phyloP scores from a whole-genome alignment of 2,329 filamentous ascomycete species.

The Scorias spongiosa region DNA sequence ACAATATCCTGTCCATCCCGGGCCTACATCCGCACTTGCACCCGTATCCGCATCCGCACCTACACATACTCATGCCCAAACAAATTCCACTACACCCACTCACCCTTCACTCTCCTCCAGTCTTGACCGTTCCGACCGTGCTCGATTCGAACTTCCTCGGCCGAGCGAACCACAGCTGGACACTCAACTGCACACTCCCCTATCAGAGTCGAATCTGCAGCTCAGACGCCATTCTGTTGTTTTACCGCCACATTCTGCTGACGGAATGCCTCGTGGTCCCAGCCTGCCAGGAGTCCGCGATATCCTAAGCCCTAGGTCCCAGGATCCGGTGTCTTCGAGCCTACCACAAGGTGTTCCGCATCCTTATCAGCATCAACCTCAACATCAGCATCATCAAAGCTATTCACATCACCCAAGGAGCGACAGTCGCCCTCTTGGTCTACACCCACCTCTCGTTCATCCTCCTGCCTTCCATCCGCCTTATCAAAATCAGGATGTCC shows the following conservation, averaged over 20 bases:
- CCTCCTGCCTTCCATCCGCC: slow-evolving; percentile 4
- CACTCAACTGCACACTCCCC: not conserved
- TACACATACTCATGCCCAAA: not conserved
- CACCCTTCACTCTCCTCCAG: too few relatives aligned
- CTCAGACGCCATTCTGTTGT: not conserved
- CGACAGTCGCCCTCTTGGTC: slow-evolving; percentile 8
- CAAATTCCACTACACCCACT: not conserved
- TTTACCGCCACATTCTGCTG: not conserved
- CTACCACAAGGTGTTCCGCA: slow-evolving; percentile 7
- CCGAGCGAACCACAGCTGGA: not conserved
- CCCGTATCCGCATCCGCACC: not conserved
- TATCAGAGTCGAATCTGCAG: not conserved
- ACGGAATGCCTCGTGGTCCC: slow-evolving; percentile 6
- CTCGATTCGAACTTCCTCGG: not conserved
- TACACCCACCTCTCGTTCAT: slow-evolving; percentile 11
- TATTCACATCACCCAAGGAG: slow-evolving; percentile 6
- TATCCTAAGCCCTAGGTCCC: slow-evolving; percentile 12
- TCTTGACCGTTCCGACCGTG: not conserved
- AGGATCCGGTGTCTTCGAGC: slow-evolving; percentile 4
- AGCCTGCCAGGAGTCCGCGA: slow-evolving; percentile 16
- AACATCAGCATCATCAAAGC: slow-evolving; percentile 1
- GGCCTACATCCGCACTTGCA: not conserved
- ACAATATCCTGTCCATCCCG: not conserved
- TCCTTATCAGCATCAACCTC: slow-evolving; percentile 2
- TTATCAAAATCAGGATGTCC: not conserved